These are phyloP conservation scores for Barbarea vulgaris DNA, from an alignment of 345 rosid genomes.

Conservation along the genomic window DNA sequence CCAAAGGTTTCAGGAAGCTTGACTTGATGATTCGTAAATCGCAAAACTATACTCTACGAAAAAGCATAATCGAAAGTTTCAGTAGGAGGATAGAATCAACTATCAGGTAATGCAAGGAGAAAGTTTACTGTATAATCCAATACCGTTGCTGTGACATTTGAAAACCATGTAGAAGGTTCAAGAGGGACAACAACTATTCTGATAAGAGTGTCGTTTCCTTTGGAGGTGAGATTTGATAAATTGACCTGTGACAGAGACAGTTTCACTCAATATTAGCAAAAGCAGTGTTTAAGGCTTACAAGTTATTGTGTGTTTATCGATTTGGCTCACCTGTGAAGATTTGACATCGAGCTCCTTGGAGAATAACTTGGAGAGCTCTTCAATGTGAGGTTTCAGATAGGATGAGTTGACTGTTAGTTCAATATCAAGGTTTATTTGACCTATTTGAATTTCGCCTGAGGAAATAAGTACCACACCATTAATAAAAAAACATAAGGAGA, in stretches of 20 bases:
- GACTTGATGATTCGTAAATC: constrained; percentile 62
- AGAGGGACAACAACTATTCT: constrained; percentile 62
- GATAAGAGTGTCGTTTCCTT: constrained; percentile 63
- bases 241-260: constrained; percentile 55
- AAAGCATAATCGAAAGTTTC: neutral
- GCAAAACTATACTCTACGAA: constrained; percentile 63
- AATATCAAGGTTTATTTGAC: constrained; percentile 65
- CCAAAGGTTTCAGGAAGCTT: constrained; percentile 70
- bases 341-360: constrained; percentile 59
- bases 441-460: constrained; percentile 54
- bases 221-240: constrained; percentile 53
- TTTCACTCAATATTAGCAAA: constrained; percentile 1
- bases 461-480: neutral
- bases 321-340: constrained; percentile 62
- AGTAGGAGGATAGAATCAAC: neutral
- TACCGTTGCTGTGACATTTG: constrained; percentile 70
- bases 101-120: neutral
- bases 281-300: constrained; percentile 17
- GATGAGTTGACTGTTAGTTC: constrained; percentile 52
- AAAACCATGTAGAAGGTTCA: constrained; percentile 51
- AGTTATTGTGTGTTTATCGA: constrained; percentile 2
- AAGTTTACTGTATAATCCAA: constrained; percentile 17
- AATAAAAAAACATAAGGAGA: neutral
- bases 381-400: constrained; percentile 55
- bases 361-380: constrained; percentile 52